Base-by-base conservation (phyloP, 495 filamentous ascomycete species). In the Penicillium alfredii region DNA sequence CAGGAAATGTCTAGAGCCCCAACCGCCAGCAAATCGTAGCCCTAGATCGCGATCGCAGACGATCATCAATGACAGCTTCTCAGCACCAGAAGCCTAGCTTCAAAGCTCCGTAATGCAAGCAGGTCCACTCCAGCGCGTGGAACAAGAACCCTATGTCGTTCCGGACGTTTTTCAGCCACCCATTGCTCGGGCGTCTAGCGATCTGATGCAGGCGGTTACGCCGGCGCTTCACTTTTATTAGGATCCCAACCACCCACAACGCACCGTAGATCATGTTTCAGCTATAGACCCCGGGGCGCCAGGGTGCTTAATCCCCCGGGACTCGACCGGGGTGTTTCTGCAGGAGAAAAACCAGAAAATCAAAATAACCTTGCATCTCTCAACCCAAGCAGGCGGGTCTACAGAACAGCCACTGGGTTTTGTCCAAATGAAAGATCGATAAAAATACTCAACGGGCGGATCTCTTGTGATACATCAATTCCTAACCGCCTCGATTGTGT, bases 101-200 rank as follows among this genome's bases (percentile, higher is more conserved):
- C 28, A 2, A 30, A 30, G 28, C 15, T 37, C 33, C 18, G 8
- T 35, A n/a, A 23, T 7, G 8, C 33, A 33, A 28, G 19, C 4
- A 9, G 28, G 12, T 38, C 59, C 56, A 61, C 60, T 31, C 18
- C 36, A 50, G 57, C 60, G 60, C 57, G 47, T 63, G 50, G 43
- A 47, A 35, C n/a, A 13, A 9, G 32, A 35, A 42, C 27, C 45
- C 45, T 38, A 36, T 30, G 34, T 45, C 6, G 24, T 38, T 41
- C 17, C 44, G 52, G 42, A 32, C 33, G 30, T 30, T 31, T 58
- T 44, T 48, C 49, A 53, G 46, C 61, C 61, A 63, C 52, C 51
- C 47, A 37, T 42, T 51, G 33, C 35, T 8, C 11, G 26, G 35
- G 41, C 38, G 28, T 41, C 35, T 34, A 19, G 32, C 8, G 18